These are phyloP conservation scores for Trypethelium eluteriae DNA, from an alignment of 495 filamentous ascomycete genomes.

Conservation along the genomic window DNA sequence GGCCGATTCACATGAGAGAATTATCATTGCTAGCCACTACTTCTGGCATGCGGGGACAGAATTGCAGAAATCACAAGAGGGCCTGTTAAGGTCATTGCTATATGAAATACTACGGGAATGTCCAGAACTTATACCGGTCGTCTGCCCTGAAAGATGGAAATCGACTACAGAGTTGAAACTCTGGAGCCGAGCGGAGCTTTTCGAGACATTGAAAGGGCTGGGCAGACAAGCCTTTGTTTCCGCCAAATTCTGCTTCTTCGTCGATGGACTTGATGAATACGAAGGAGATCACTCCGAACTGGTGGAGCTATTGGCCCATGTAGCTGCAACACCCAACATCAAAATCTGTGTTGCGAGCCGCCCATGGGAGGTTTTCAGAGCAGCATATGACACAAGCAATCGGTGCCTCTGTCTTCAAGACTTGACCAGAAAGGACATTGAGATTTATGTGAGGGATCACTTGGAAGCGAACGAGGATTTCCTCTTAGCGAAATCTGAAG, in stretches of 20 bases:
- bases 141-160: neutral
- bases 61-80: conserved; percentile 40
- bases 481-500: neutral
- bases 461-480: neutral
- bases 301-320: neutral
- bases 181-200: conserved; percentile 4
- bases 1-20: conserved; percentile 10
- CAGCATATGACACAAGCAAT: neutral
- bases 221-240: neutral
- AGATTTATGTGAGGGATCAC: conserved; percentile 9
- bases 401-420: neutral
- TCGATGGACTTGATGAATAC: conserved; percentile 25
- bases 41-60: conserved; percentile 39
- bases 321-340: conserved; percentile 7
- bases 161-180: neutral
- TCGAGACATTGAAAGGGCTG: neutral
- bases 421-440: conserved; percentile 13
- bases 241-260: conserved; percentile 19
- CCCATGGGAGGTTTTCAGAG: conserved; percentile 21
- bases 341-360: conserved; percentile 22
- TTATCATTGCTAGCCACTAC: conserved; percentile 35
- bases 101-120: conserved; percentile 33
- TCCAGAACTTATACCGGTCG: conserved; percentile 16
- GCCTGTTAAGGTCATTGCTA: conserved; percentile 37
- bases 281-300: conserved; percentile 16